Evolutionary conservation across 768 basidiomycete genomes (phyloP), one percentile per base, ranked within the genome.

Genomic region (Boletus huronensis): DNA sequence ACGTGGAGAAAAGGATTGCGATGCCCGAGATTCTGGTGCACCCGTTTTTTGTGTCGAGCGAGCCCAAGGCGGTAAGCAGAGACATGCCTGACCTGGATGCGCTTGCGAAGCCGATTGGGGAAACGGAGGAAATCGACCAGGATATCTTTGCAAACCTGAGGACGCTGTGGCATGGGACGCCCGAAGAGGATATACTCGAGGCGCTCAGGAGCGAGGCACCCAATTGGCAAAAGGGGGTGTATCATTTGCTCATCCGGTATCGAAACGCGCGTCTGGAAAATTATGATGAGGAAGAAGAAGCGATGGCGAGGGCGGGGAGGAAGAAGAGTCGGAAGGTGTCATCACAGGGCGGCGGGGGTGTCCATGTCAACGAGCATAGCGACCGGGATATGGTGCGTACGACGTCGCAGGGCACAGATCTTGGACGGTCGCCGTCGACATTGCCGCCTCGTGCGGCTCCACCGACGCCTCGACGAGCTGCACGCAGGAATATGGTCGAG

Each of bases 181-280:
- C 84, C 3, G 91, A 95, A 50, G 79, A 81, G 10, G 84, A 88
- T 29, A 84, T 98, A 51, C 76, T 85, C 46, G 77, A 80, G 46
- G 84, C 81, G 50, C 75, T 99, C 63, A 77, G 72, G 65, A 84
- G 79, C 62, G 63, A 74, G 48, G 82, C 85, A 52, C 84, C 84
- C 48, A 95, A 88, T 28, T 95, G 93, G 90, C 93, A 98, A 69
- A 98, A 99, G 72, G 92, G 91, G 0, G 90, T 98, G 45, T 99
- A 99, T 71, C 86, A 90, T 65, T 74, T 98, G 5, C 78, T 99
- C n/a, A 77, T 87, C 51, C 84, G 83, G 58, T 98, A 97, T 72
- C 83, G 94, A 41, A 80, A 81, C 47, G 82, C 79, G 60, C 84
- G 85, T 52, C 68, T 91, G 40, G 87, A 90, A 64, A 80, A 85